Evolutionary conservation across 306 rosid genomes (phyloP).

Genomic region (Sophora flavescens): DNA sequence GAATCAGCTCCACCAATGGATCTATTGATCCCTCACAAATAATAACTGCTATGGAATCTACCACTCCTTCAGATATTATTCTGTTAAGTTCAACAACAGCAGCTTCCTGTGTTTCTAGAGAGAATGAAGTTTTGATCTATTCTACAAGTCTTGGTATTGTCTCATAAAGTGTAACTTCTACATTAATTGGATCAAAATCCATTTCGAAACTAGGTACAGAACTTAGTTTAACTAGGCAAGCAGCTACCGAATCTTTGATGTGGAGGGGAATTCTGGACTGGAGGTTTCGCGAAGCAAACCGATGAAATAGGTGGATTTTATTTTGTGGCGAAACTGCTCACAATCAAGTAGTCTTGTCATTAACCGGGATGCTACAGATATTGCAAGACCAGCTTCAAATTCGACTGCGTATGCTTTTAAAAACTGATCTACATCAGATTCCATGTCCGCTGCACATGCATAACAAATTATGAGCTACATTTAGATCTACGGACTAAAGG

Average conservation of each 20-base stretch:
- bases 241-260: conserved; percentile 86
- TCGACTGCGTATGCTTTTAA: conserved; percentile 68
- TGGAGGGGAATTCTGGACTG: conserved; percentile 70
- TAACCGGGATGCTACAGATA: conserved; percentile 85
- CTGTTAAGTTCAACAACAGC: conserved; percentile 79
- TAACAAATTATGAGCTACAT: conserved; percentile 25
- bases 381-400: conserved; percentile 87
- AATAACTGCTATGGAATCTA: conserved; percentile 65
- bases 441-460: conserved; percentile 48
- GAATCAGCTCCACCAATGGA: conserved; percentile 75
- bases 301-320: conserved; percentile 61
- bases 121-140: conserved; percentile 68
- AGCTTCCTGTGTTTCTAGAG: conserved; percentile 66
- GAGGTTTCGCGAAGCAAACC: conserved; percentile 67
- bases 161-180: conserved; percentile 84
- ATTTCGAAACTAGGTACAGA: conserved; percentile 59
- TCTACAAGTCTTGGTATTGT: conserved; percentile 83
- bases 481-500: conserved; percentile 17
- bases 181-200: conserved; percentile 58
- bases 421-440: conserved; percentile 62
- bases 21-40: conserved; percentile 66
- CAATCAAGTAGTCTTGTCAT: conserved; percentile 70
- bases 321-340: conserved; percentile 52
- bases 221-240: conserved; percentile 78
- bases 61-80: conserved; percentile 82